phyloP scores from a whole-genome alignment of 2,329 filamentous ascomycete genomes.

The Lasiodiplodia hormozganensis region DNA sequence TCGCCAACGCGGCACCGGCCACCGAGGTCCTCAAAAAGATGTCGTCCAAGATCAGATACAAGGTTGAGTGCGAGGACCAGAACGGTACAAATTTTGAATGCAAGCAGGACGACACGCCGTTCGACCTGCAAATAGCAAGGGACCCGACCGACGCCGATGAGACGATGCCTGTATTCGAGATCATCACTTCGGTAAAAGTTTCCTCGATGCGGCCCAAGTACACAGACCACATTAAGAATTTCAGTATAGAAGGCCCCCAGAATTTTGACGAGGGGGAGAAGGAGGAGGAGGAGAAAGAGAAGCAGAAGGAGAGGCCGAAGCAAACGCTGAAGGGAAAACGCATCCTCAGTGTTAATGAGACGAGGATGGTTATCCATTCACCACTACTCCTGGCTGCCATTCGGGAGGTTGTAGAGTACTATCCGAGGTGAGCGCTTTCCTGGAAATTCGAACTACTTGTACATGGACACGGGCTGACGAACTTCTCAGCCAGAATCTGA shows the following conservation, averaged over 20 bases:
- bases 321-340: conserved; percentile 11
- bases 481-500: conserved; percentile 17
- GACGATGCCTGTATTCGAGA: conserved; percentile 11
- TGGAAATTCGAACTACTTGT: not conserved
- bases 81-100: conserved; percentile 9
- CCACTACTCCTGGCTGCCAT: conserved; percentile 17
- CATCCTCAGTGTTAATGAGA: not conserved
- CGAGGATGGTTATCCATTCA: conserved; percentile 18
- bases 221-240: not conserved
- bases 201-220: conserved; percentile 13
- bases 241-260: not conserved
- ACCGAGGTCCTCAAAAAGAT: not conserved
- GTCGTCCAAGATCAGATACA: conserved; percentile 8
- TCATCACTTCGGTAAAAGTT: conserved; percentile 9
- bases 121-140: conserved; percentile 8
- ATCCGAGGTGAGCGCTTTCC: conserved; percentile 1
- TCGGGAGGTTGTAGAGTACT: conserved; percentile 19
- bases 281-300: not conserved
- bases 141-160: not conserved
- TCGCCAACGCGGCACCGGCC: too few relatives aligned
- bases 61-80: conserved; percentile 22
- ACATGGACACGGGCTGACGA: not conserved
- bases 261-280: not conserved
- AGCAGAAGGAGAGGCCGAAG: not conserved
- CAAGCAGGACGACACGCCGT: conserved; percentile 14